These are phyloP conservation scores for Neurospora sp. DNA, from an alignment of 495 filamentous ascomycete genomes.

Conservation along the genomic window DNA sequence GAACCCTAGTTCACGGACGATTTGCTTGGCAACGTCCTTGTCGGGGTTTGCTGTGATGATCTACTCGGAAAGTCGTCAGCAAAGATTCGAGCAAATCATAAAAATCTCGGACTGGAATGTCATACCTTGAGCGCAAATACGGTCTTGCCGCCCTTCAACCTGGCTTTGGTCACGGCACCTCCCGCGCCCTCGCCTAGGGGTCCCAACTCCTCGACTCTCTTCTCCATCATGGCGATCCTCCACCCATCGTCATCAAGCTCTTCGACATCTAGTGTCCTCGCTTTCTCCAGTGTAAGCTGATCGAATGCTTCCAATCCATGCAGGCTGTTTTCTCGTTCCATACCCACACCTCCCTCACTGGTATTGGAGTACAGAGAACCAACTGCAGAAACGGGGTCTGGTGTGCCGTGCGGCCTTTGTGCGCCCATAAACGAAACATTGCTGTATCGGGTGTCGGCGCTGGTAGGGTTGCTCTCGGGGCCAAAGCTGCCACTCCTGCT, in stretches of 20 bases:
- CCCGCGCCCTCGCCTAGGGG: constrained; percentile 91
- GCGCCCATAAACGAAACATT: constrained; percentile 57
- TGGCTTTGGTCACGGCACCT: constrained; percentile 87
- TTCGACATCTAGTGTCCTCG: constrained; percentile 74
- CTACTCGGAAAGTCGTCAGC: constrained; percentile 37
- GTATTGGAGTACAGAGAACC: constrained; percentile 72
- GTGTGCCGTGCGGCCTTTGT: constrained; percentile 48
- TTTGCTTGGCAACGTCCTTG: constrained; percentile 95
- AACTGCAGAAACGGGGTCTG: constrained; percentile 83
- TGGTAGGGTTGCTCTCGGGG: constrained; percentile 62
- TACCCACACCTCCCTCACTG: constrained; percentile 50
- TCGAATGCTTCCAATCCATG: constrained; percentile 60
- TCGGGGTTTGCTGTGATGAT: constrained; percentile 97
- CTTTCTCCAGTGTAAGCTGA: constrained; percentile 67
- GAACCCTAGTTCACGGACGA: constrained; percentile 87
- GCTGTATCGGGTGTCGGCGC: constrained; percentile 73
- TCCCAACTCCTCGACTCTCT: constrained; percentile 77
- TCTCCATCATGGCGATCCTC: constrained; percentile 82
- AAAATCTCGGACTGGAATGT: neutral
- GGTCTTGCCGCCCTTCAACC: constrained; percentile 80
- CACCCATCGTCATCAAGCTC: constrained; percentile 92
- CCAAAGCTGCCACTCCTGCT: constrained; percentile 67
- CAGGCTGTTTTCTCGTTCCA: constrained; percentile 68
- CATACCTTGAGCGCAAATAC: constrained; percentile 93
- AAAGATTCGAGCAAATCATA: neutral